Conservation (phyloP, 129 eudicot genomes). For the Escallonia rubra region DNA sequence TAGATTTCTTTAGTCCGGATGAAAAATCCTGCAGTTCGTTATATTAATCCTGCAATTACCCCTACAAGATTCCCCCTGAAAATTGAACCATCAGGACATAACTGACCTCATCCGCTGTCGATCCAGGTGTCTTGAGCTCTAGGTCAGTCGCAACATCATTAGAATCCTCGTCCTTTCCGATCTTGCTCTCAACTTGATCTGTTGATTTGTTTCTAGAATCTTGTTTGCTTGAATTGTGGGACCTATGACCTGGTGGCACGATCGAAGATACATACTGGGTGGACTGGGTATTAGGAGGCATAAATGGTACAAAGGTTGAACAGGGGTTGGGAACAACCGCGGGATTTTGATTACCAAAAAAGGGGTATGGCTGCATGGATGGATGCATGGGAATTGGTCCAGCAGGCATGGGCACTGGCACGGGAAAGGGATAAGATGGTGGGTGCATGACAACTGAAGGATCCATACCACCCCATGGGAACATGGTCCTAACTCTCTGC, state of each 20-base stretch:
- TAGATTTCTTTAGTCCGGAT: slow-evolving; percentile 36
- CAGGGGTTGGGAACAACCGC: slow-evolving; percentile 62
- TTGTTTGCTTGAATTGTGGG: slow-evolving; percentile 54
- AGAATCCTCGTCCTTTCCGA: slow-evolving; percentile 58
- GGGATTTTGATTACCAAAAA: slow-evolving; percentile 66
- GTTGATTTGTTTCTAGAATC: slow-evolving; percentile 49
- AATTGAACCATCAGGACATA: neutral
- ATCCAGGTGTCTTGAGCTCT: slow-evolving; percentile 89
- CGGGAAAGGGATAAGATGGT: slow-evolving; percentile 68
- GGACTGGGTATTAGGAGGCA: slow-evolving; percentile 56
- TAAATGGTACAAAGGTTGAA: slow-evolving; percentile 58
- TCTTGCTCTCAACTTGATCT: slow-evolving; percentile 45
- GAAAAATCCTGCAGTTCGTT: slow-evolving; percentile 56
- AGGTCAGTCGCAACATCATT: slow-evolving; percentile 74
- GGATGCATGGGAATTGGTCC: slow-evolving; percentile 87
- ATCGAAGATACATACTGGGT: slow-evolving; percentile 51
- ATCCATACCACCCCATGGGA: slow-evolving; percentile 86
- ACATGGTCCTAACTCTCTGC: slow-evolving; percentile 66
- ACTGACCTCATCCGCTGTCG: slow-evolving; percentile 70
- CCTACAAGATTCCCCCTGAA: neutral
- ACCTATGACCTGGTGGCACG: slow-evolving; percentile 45
- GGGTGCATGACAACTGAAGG: slow-evolving; percentile 88
- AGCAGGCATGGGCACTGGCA: slow-evolving; percentile 71
- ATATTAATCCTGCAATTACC: slow-evolving; percentile 2
- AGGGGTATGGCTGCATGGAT: slow-evolving; percentile 77